A percentile compares a stretch with the other conserved stretches of the same genome.
Conservation (phyloP, 768 basidiomycete species). For the Boletus edulis region DNA sequence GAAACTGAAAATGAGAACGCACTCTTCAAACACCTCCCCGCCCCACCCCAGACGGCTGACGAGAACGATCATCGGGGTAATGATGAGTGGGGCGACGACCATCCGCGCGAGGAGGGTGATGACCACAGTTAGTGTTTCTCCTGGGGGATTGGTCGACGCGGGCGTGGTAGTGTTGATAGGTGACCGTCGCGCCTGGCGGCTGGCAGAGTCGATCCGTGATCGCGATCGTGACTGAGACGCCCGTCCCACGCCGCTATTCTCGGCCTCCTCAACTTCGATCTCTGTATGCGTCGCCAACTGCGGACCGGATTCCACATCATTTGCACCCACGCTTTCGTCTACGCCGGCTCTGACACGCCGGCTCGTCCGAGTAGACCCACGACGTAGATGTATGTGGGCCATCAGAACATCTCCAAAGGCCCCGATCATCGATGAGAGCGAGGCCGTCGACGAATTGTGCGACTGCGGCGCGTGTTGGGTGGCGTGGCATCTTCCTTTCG, state of each 20-base stretch:
- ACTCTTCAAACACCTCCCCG: slow-evolving; percentile 68
- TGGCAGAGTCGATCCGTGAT: neutral
- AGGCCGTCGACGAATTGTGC: slow-evolving; percentile 14
- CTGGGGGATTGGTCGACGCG: slow-evolving; percentile 33
- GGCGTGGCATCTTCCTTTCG: slow-evolving; percentile 1
- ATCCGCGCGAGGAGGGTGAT: slow-evolving; percentile 83
- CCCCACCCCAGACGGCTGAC: slow-evolving; percentile 49
- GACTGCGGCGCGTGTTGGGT: neutral
- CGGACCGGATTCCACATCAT: slow-evolving; percentile 7
- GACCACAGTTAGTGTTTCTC: slow-evolving; percentile 82
- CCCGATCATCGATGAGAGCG: slow-evolving; percentile 20
- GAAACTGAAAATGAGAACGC: slow-evolving; percentile 31
- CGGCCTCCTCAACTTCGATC: neutral
- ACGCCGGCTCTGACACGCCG: neutral
- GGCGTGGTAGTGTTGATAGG: neutral
- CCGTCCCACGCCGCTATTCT: neutral
- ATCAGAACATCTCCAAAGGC: slow-evolving; percentile 17
- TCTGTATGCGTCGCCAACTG: slow-evolving; percentile 4
- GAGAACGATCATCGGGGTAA: slow-evolving; percentile 74
- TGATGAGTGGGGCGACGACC: slow-evolving; percentile 76
- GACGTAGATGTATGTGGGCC: slow-evolving; percentile 2
- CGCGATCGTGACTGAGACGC: neutral
- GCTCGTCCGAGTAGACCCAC: neutral
- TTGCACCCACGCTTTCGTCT: neutral
- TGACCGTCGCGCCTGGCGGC: neutral